Conservation (phyloP, 2,329 filamentous ascomycete species). For the Ophiobolus disseminans region DNA sequence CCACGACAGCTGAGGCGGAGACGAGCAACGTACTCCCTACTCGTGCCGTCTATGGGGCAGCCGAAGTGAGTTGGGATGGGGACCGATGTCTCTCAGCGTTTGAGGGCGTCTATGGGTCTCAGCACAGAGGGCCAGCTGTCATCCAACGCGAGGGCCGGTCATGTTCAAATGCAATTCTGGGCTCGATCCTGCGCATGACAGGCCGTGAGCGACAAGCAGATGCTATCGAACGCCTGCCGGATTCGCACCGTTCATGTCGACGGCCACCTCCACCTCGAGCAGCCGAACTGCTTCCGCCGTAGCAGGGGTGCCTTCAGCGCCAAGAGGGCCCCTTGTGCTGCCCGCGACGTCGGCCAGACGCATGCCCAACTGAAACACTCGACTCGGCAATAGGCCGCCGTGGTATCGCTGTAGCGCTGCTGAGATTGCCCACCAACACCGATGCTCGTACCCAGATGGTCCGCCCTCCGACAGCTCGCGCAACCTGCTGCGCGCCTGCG, state of each 20-base stretch:
- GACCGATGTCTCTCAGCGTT: neutral
- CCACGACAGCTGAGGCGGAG: neutral
- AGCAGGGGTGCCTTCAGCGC: neutral
- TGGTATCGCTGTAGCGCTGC: conserved; percentile 8
- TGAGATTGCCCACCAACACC: neutral
- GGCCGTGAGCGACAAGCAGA: too few relatives aligned
- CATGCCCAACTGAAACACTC: conserved; percentile 21
- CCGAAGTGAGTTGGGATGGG: neutral
- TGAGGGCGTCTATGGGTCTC: neutral
- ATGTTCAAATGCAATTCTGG: neutral
- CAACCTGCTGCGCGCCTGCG: neutral
- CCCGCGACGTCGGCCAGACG: conserved; percentile 9
- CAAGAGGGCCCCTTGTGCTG: conserved; percentile 3
- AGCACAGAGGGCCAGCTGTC: neutral
- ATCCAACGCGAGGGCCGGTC: too few relatives aligned
- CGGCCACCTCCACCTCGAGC: neutral
- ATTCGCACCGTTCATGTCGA: neutral
- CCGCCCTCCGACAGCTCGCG: neutral
- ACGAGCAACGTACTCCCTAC: neutral
- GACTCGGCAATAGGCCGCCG: conserved; percentile 11
- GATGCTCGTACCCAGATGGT: neutral
- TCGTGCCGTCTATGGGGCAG: neutral
- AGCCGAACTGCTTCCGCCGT: neutral
- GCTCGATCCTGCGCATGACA: neutral
- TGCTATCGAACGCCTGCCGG: neutral